phyloP scores from a whole-genome alignment of 805 yeast species.

The Kazachstania taianensis region DNA sequence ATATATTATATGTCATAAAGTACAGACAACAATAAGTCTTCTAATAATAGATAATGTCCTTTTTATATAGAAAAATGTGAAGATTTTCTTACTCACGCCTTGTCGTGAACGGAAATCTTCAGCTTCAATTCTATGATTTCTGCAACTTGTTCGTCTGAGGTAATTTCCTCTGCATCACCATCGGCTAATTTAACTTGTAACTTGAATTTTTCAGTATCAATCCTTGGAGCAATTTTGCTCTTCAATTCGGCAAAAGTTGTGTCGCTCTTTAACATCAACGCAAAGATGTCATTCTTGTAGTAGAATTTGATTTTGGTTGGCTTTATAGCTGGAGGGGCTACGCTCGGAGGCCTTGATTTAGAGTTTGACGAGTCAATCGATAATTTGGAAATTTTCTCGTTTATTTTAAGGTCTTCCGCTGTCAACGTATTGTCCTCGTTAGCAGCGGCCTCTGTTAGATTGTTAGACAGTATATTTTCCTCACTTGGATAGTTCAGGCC shows the following conservation, averaged over 20 bases:
- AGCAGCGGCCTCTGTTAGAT: too few relatives aligned
- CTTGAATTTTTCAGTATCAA: conserved; percentile 32
- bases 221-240: conserved; percentile 41
- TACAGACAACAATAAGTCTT: too few relatives aligned
- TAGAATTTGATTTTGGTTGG: conserved; percentile 58
- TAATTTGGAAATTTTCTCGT: conserved; percentile 20
- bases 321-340: conserved; percentile 21
- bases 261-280: conserved; percentile 44
- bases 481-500: background rate
- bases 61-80: too few relatives aligned
- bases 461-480: conserved; percentile 1
- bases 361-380: conserved; percentile 14
- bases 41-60: too few relatives aligned
- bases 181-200: conserved; percentile 28
- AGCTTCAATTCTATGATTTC: conserved; percentile 28
- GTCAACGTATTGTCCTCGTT: conserved; percentile 27
- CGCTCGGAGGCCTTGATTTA: conserved; percentile 26
- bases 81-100: too few relatives aligned
- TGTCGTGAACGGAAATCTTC: conserved; percentile 31
- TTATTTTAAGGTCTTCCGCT: conserved; percentile 24
- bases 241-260: conserved; percentile 41
- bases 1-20: too few relatives aligned
- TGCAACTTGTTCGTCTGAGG: conserved; percentile 27
- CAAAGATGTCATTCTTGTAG: conserved; percentile 74
- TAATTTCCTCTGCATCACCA: conserved; percentile 28